Conservation (phyloP, 2,329 filamentous ascomycete genomes). For the Phialophora expanda region DNA sequence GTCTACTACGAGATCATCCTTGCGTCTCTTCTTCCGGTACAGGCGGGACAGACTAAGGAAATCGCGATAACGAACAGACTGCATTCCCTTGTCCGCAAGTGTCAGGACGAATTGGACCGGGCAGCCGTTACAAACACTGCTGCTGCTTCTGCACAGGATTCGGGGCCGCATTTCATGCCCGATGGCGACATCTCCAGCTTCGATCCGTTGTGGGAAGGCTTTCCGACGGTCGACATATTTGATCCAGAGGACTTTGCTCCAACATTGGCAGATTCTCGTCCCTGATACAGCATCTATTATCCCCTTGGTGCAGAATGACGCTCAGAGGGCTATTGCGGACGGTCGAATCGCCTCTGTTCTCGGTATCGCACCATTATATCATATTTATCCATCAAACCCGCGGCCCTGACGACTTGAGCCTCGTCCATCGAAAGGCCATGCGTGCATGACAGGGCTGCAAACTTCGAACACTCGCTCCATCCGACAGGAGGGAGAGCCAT, state of each 20-base stretch:
- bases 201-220: constrained; percentile 27
- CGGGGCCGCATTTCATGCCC: background rate
- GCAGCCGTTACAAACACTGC: constrained; percentile 12
- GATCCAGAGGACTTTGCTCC: background rate
- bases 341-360: background rate
- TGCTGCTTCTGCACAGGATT: background rate
- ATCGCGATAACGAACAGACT: constrained; percentile 19
- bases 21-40: constrained; percentile 23
- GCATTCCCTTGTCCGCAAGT: constrained; percentile 22
- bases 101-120: constrained; percentile 21
- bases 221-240: constrained; percentile 22
- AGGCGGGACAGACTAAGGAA: constrained; percentile 8
- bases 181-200: constrained; percentile 7
- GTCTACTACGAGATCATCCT: constrained; percentile 36
- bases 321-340: background rate
- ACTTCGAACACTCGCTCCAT: no score
- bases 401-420: no score
- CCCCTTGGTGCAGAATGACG: background rate
- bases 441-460: no score
- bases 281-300: background rate
- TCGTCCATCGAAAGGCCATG: no score
- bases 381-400: background rate
- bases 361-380: background rate
- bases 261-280: background rate
- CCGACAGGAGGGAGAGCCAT: no score